Base-by-base conservation (phyloP, 352 stramenopile genomes). In the Phytophthora constricta region DNA sequence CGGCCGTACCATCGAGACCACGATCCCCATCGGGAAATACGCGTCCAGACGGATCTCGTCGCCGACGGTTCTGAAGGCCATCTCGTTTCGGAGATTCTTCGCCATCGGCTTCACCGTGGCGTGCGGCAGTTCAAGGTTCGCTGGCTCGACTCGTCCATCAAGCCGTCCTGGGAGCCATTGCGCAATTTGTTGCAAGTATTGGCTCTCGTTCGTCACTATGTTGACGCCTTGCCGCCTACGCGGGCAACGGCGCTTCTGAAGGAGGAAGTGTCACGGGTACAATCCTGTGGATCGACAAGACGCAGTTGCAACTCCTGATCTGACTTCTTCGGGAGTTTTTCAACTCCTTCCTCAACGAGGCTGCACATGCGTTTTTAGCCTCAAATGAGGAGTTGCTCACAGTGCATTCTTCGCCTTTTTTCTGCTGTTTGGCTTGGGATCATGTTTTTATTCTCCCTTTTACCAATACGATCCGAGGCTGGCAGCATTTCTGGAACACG, bases 401-500 rank as follows among this genome's bases (percentile, higher is more conserved):
- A 50, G 22, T 50, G 43, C 43, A 28, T 50, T 50, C n/a, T 28
- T 26, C 5, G 54, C 41, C 28, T 53, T 9, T 25, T 45, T 55
- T 10, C 56, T 56, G 33, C 53, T 20, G 16, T 64, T 64, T 2
- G 45, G 57, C 13, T 57, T 51, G 26, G 46, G 33, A 4, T 46
- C 57, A 23, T 45, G 31, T 28, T 64, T 51, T 17, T n/a, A n/a
- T 48, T 7, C 8, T 43, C 43, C 1, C 31, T 17, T 33, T 62
- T 62, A 4, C 55, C 55, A 22, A 57, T 4, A 13, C 37, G 28
- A 13, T n/a, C 28, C 1, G 50, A 11, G 8, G 11, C 50, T 7
- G 23, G 14, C 9, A 20, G 31, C 9, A 47, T 47, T 7, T 23
- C 19, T 4, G 42, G 55, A 7, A 33, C 14, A 9, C 17, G 9